These are phyloP conservation scores for Pholiota adiposa DNA, from an alignment of 1,284 basidiomycete species.

Conservation along the genomic window DNA sequence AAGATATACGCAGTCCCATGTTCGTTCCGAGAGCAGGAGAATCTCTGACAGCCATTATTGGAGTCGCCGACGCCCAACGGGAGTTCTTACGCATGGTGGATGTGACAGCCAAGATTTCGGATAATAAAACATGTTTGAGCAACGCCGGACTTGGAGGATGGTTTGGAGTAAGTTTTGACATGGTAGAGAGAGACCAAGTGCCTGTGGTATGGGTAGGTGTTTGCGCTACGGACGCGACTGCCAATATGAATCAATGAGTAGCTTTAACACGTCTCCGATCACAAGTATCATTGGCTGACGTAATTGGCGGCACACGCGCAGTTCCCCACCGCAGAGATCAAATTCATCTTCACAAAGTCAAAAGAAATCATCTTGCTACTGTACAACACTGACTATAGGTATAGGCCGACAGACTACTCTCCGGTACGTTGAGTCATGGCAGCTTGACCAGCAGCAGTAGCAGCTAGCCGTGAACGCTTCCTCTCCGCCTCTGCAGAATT, in stretches of 20 bases:
- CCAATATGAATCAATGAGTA: constrained; percentile 13
- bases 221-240: constrained; percentile 18
- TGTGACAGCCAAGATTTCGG: constrained; percentile 92
- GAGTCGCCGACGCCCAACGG: constrained; percentile 81
- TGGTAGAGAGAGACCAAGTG: not conserved
- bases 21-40: constrained; percentile 71
- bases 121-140: constrained; percentile 78
- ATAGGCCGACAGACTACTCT: constrained; percentile 35
- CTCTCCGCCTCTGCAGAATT: constrained; percentile 78
- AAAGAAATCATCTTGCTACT: constrained; percentile 4
- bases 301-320: constrained; percentile 13
- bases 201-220: not conserved
- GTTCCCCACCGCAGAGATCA: not conserved
- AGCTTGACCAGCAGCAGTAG: constrained; percentile 83
- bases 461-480: constrained; percentile 78
- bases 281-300: constrained; percentile 18
- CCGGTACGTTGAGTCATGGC: constrained; percentile 73
- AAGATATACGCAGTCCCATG: constrained; percentile 70
- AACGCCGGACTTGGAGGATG: constrained; percentile 45
- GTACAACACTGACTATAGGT: constrained; percentile 17
- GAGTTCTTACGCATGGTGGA: constrained; percentile 98
- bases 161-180: constrained; percentile 11
- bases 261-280: constrained; percentile 27
- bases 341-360: not conserved
- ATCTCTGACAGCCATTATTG: constrained; percentile 62